Base-by-base conservation (phyloP, 2,329 filamentous ascomycete species). In the Trichoderma sp. region DNA sequence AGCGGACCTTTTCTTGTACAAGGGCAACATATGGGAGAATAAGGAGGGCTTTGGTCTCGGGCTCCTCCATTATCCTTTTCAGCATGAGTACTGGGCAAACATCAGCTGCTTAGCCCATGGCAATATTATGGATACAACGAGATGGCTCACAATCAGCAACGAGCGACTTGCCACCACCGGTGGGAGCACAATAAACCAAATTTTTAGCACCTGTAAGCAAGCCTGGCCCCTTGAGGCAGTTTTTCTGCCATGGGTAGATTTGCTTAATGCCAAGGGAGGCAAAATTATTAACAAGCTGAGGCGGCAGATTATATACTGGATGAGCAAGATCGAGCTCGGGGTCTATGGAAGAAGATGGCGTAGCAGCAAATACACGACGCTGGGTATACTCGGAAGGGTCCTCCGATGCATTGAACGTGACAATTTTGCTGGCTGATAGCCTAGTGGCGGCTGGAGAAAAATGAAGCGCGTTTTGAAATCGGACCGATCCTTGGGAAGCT, bases 201-300 rank as follows among this genome's bases (percentile, higher is more conserved):
- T 92, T 93, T 70, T 84, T 87, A 60, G 86, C 81, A 17, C 90
- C 90, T 6, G 80, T 77, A 13, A 94, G 80, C 19, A 93, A 81
- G 0, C 90, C 89, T 4, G 86, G 87, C 0, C 88, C 87, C 64
- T 90, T 81, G 8, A 94, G 82, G 73, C 91, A 94, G 67, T 89
- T 87, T 60, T 90, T 90, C 77, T 93, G 91, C 91, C 91, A 94
- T 2, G 90, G 89, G 72, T 93, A 93, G 68, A 93, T 93, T 71
- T 84, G 86, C 48, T 82, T 85, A 67, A 94, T 90, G n/a, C 91
- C 91, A 45, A 91, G 80, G 0, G 81, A 78, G 57, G 82, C 83
- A 73, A 93, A 86, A 73, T 93, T 93, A 19, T 82, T 78, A 3
- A 91, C 85, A 45, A 93, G 79, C 27, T 81, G 77, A 0, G 78